A percentile compares a stretch with the other conserved stretches of the same genome.
Evolutionary conservation across 805 yeast genomes (phyloP).

Genomic region (Dipodascopsis uninucleata): DNA sequence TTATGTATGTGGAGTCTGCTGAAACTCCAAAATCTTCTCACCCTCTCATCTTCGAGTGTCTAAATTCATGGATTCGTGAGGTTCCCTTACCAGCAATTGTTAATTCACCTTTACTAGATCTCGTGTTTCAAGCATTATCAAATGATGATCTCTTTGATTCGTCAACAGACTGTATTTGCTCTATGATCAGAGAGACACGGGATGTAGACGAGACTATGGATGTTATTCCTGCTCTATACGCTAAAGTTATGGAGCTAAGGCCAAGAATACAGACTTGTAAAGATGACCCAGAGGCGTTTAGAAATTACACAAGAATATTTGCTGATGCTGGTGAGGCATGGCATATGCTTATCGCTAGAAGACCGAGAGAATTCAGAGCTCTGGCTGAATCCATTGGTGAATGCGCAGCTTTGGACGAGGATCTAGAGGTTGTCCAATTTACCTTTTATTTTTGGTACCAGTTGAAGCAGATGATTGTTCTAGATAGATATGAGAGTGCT

Average conservation of each 20-base stretch:
- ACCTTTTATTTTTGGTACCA: conserved; percentile 91
- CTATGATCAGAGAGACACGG: conserved; percentile 75
- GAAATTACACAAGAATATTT: conserved; percentile 68
- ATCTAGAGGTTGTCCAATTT: conserved; percentile 82
- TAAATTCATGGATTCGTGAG: conserved; percentile 89
- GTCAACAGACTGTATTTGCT: conserved; percentile 79
- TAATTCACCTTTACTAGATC: conserved; percentile 57
- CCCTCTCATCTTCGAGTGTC: conserved; percentile 61
- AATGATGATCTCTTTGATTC: conserved; percentile 71
- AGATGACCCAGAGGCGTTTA: conserved; percentile 61
- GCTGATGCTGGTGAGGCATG: conserved; percentile 94
- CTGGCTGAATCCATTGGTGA: conserved; percentile 69
- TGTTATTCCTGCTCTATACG: conserved; percentile 62
- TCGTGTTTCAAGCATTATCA: conserved; percentile 61
- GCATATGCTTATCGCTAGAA: conserved; percentile 78
- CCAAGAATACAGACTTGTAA: conserved; percentile 42
- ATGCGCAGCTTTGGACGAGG: conserved; percentile 70
- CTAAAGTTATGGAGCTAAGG: conserved; percentile 61
- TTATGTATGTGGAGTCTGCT: conserved; percentile 45
- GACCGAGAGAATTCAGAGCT: conserved; percentile 65
- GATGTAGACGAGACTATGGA: conserved; percentile 53
- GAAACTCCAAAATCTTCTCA: conserved; percentile 36
- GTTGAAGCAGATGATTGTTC: conserved; percentile 64
- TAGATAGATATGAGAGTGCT: conserved; percentile 56
- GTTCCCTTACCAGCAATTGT: conserved; percentile 71